Evolutionary conservation across 768 basidiomycete genomes (phyloP).

Genomic region (Rhodosporidiobolus odoratus): DNA sequence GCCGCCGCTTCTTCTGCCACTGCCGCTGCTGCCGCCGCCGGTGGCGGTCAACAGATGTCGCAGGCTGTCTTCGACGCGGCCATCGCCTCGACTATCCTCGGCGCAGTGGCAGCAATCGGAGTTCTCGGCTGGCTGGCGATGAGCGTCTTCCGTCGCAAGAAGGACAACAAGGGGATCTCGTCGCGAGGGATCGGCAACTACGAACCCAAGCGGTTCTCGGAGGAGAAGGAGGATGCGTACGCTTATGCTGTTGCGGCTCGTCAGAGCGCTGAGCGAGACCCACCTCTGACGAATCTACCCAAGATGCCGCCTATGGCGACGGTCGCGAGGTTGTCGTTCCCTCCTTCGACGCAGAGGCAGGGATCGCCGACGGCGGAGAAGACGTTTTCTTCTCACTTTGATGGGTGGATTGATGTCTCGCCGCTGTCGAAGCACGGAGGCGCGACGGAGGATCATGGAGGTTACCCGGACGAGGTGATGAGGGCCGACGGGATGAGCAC

Average conservation of each 20-base stretch:
- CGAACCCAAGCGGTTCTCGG: slow-evolving; percentile 21
- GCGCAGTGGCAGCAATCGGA: slow-evolving; percentile 22
- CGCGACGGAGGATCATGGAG: slow-evolving; percentile 20
- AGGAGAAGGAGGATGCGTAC: slow-evolving; percentile 13
- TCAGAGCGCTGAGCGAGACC: not conserved
- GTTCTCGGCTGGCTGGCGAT: slow-evolving; percentile 25
- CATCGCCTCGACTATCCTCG: slow-evolving; percentile 25
- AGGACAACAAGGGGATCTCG: not conserved
- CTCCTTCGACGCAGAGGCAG: not conserved
- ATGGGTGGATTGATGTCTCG: slow-evolving; percentile 16
- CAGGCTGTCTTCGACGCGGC: slow-evolving; percentile 27
- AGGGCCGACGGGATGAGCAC: slow-evolving; percentile 20
- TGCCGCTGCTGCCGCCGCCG: not conserved
- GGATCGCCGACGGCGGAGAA: not conserved
- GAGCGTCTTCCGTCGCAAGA: slow-evolving; percentile 12
- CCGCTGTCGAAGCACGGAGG: not conserved
- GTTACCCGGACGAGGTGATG: slow-evolving; percentile 13
- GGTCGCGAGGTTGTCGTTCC: too few relatives aligned
- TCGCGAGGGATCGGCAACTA: slow-evolving; percentile 7
- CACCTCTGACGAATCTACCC: not conserved
- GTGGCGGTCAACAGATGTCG: slow-evolving; percentile 3
- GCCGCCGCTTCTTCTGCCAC: slow-evolving; percentile 2
- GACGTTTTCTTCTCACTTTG: slow-evolving; percentile 21
- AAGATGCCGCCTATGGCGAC: not conserved
- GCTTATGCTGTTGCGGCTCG: too few relatives aligned